Evolutionary conservation across 2,329 filamentous ascomycete species (phyloP), one percentile per base, ranked within the genome.

Genomic region (Sporothrix mexicana): DNA sequence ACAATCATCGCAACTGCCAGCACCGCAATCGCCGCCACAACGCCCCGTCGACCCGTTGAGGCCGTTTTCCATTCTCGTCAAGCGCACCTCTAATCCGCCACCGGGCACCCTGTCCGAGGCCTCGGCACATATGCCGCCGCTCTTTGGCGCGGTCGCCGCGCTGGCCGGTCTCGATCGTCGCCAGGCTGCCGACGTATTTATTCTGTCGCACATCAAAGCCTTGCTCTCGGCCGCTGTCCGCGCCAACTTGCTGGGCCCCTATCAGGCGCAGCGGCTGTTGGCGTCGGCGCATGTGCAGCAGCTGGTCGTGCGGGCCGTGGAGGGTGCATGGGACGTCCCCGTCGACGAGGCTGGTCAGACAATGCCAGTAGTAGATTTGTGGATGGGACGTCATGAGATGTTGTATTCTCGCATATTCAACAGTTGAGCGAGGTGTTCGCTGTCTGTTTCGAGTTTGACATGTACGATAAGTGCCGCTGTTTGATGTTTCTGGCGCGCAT

Each of bases 391-490:
- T 79, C 93, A 96, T 80, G 93, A 96, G 85, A 84, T 93, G 79
- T 80, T 96, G 75, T 96, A 96, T 80, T 95, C 92, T 73, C 88
- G 93, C 77, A 95, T 96, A 71, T 96, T 96, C 79, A 96, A 96
- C 81, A 95, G 92, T 77, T 95, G 78, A 82, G 7, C 15, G 45
- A 36, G n/a, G n/a, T n/a, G n/a, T n/a, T n/a, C n/a, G n/a, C n/a
- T n/a, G n/a, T n/a, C n/a, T n/a, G n/a, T n/a, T n/a, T n/a, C n/a
- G n/a, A n/a, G n/a, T n/a, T n/a, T n/a, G n/a, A n/a, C n/a, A n/a
- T n/a, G n/a, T 55, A 55, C 51, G 51, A 51, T 51, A 51, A 17
- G 15, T 51, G 47, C 47, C 12, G 30, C 47, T 51, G 2, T 59
- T 10, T 4, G 3, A 25, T 23, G 8, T 5, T 30, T 59, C 23